Evolutionary conservation across 1,284 basidiomycete species (phyloP).

Genomic region (Agaricales sp.): DNA sequence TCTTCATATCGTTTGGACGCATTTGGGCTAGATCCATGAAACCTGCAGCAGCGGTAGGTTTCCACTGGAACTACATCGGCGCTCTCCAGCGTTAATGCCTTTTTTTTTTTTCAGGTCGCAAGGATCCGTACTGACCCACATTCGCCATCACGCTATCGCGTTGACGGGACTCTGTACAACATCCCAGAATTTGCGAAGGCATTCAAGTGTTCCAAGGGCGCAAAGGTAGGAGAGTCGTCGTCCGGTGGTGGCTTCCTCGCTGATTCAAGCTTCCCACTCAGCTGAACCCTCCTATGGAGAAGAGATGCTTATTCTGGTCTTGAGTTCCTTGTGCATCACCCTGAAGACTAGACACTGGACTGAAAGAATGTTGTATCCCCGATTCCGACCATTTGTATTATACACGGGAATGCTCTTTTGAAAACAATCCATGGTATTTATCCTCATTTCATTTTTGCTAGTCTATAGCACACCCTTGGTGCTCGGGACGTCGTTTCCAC

Average conservation of each 20-base stretch:
- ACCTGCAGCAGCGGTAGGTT: conserved; percentile 57
- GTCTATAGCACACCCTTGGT: conserved; percentile 84
- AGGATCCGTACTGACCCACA: conserved; percentile 84
- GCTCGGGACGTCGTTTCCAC: conserved; percentile 87
- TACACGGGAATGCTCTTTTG: background rate
- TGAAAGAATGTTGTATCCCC: background rate
- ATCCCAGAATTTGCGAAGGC: conserved; percentile 72
- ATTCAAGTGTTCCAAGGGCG: conserved; percentile 61
- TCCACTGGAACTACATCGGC: background rate
- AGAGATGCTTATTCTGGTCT: conserved; percentile 59
- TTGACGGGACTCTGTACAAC: conserved; percentile 75
- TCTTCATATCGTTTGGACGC: conserved; percentile 80
- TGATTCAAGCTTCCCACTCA: conserved; percentile 15
- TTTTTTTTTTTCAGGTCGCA: conserved; percentile 41
- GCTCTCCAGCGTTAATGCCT: conserved; percentile 7
- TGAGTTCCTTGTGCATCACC: background rate
- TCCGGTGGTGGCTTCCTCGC: background rate
- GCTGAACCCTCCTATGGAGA: conserved; percentile 58
- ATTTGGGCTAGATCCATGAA: conserved; percentile 72
- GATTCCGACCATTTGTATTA: background rate
- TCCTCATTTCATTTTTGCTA: background rate
- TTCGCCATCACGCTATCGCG: conserved; percentile 70
- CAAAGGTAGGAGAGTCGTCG: conserved; percentile 40
- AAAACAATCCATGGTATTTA: background rate
- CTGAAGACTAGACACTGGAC: too few species aligned